phyloP scores from a whole-genome alignment of 2,329 filamentous ascomycete species.

The Talaromyces sp. region DNA sequence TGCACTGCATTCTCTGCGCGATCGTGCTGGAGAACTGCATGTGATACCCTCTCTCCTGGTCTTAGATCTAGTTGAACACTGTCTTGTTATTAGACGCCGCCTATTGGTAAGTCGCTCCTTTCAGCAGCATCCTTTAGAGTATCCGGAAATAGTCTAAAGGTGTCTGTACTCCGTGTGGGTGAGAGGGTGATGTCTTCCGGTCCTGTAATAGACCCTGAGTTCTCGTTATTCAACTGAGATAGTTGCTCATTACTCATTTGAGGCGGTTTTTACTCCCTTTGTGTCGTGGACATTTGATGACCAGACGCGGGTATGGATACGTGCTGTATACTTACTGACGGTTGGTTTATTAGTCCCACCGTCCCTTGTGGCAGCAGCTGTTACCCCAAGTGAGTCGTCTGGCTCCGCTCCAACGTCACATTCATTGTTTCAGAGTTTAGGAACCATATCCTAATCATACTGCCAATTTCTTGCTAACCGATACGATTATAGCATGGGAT shows the following conservation, averaged over 20 bases:
- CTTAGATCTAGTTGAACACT: background rate
- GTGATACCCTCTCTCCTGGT: too few species aligned
- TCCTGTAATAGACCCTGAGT: background rate
- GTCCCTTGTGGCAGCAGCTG: constrained; percentile 7
- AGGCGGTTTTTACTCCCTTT: background rate
- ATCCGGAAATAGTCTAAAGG: background rate
- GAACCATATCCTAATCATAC: too few species aligned
- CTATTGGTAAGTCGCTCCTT: background rate
- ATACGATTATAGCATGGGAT: too few species aligned
- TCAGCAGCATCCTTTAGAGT: background rate
- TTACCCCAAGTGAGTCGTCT: constrained; percentile 6
- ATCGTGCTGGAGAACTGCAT: too few species aligned
- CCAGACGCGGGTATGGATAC: constrained; percentile 7
- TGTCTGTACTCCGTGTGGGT: background rate
- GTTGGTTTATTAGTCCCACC: constrained; percentile 10
- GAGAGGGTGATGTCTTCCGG: background rate
- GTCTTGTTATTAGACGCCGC: background rate
- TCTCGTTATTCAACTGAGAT: too few species aligned
- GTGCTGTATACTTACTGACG: constrained; percentile 5
- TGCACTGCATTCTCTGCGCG: too few species aligned
- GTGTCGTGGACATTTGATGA: background rate
- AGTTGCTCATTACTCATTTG: background rate
- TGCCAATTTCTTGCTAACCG: too few species aligned
- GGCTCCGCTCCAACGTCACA: constrained; percentile 4
- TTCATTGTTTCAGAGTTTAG: background rate